Evolutionary conservation across 306 rosid species (phyloP).

Genomic region (Lathyrus sativus): DNA sequence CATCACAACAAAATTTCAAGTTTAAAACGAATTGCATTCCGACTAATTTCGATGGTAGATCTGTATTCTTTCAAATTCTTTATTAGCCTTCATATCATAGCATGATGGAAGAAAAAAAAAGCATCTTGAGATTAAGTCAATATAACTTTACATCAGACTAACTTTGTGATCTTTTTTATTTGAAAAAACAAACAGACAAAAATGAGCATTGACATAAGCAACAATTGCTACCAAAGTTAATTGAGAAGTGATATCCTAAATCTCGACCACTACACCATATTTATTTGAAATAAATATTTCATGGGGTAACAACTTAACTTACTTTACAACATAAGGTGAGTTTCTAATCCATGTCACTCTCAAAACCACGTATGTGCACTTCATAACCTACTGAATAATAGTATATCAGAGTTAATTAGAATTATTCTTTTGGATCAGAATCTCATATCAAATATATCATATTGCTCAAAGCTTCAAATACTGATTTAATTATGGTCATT

Average conservation of each 20-base stretch:
- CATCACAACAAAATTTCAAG: no score
- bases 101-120: not conserved
- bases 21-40: no score
- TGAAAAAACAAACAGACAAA: not conserved
- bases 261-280: constrained; percentile 21
- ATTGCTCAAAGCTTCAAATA: no score
- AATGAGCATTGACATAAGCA: constrained; percentile 3
- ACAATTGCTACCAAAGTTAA: constrained; percentile 22
- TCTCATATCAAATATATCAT: no score
- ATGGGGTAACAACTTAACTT: constrained; percentile 24
- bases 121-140: constrained; percentile 3
- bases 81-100: constrained; percentile 9
- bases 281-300: constrained; percentile 22
- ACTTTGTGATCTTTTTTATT: not conserved
- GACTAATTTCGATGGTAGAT: no score
- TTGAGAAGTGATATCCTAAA: constrained; percentile 10
- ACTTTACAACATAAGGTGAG: constrained; percentile 76
- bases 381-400: constrained; percentile 66
- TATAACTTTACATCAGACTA: constrained; percentile 20
- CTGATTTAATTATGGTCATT: no score
- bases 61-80: no score
- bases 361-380: constrained; percentile 55
- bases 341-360: constrained; percentile 89
- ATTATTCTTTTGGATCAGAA: constrained; percentile 12
- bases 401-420: constrained; percentile 3